Evolutionary conservation across 257 asterid species (phyloP), one percentile per base, ranked within the genome.

Genomic region (Misopates orontium): DNA sequence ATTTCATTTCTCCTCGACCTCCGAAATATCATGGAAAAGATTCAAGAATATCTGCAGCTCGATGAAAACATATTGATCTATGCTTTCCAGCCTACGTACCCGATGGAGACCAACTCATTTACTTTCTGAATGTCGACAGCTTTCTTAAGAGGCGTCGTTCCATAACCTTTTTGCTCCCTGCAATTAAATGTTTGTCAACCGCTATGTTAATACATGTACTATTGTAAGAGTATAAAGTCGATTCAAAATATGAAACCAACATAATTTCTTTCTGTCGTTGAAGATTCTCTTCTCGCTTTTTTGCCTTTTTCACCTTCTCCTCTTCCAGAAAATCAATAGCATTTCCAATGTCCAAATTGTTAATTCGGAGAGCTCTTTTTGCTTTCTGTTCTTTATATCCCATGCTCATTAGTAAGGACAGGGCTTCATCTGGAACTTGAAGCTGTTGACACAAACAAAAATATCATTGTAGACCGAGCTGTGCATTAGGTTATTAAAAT

Each of bases 281-380:
- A 25, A 62, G 69, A 78, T 93, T 65, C 75, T 90, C 94, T 80
- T 79, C 86, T 71, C 78, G 76, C 74, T 82, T 80, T 63, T 70
- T 70, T 60, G 67, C 82, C 79, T 62, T 80, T 69, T 74, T 87
- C 15, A 60, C 82, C 75, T 63, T 78, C 78, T 93, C 97, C 73
- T 85, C 95, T 10, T 80, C 75, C 64, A 93, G 96, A 83, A 93
- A 93, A 71, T 86, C 94, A 62, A 93, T 75, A 56, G 99, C 95
- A 55, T 80, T 79, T 57, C 84, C 84, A 41, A 85, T 80, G 73
- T 87, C 91, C 80, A 87, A 87, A 73, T 85, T 89, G 79, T 71
- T 85, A 87, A 93, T 83, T 71, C 97, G 89, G 44, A 93, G 90
- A n/a, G 99, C 97, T 76, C 94, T 90, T 80, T 83, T 93, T 66